Evolutionary conservation across 176 grass and related monocot genomes (phyloP), one percentile per base, ranked within the genome.

Genomic region (Triticum urartu): DNA sequence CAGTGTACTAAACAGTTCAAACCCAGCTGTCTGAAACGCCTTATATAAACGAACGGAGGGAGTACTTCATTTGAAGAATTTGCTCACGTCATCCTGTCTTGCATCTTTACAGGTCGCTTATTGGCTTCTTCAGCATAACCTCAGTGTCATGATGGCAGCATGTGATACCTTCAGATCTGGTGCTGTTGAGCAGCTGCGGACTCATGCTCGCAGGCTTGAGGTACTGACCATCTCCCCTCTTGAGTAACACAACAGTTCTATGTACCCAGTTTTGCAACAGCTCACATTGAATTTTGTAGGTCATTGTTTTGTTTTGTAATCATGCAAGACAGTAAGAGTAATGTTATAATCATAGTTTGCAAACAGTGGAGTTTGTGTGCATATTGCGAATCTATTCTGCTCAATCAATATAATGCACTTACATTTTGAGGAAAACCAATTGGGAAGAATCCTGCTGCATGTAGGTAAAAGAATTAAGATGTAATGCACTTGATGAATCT

Each of bases 91-190:
- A 14, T 9, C 24, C 47, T 24, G 15, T 61, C 40, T 75, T 48
- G 0, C 22, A 87, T 84, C 42, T 87, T 56, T 18, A 62, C 88
- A 98, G 93, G 93, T 98, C 74, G 93, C 96, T 30, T 98, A 98
- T 82, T 98, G 96, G 96, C 92, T 95, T 85, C 80, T 89, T 72
- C 96, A 98, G 87, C 96, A 98, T 88, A 83, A 98, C 82, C 81
- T 95, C 59, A 95, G 88, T 89, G 96, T 94, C 69, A 98, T 89
- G 72, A 81, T 98, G 52, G 96, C 93, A 83, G 92, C 96, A 38
- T 98, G 96, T 66, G 93, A 95, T 85, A 95, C 96, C 63, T 98
- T 98, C 22, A 92, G 92, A 68, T 98, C 96, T 86, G 96, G 96
- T 88, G 96, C 96, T 87, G 96, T 98, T 69, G 93, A 98, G 86